Evolutionary conservation across 208 protist genomes (phyloP).

Genomic region (Crithidia expoeki): DNA sequence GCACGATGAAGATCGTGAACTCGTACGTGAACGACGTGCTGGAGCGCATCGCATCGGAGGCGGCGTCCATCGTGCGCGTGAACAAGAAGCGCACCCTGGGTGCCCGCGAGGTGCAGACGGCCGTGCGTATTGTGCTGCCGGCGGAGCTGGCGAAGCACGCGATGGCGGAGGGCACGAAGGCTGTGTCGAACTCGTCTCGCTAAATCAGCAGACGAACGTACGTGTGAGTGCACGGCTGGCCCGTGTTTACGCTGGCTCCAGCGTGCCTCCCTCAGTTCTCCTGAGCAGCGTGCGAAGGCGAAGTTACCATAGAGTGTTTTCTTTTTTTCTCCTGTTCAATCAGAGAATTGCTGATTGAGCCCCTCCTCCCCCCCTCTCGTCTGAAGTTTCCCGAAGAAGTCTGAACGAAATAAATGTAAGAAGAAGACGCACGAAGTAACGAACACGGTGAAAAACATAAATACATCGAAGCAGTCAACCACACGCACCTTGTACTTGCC

Average conservation of each 20-base stretch:
- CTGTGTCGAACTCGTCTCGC: conserved; percentile 89
- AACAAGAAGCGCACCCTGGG: conserved; percentile 96
- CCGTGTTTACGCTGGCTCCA: not conserved
- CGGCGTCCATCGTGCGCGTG: conserved; percentile 90
- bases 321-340: not conserved
- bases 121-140: conserved; percentile 96
- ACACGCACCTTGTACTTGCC: no score
- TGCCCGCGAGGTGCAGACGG: conserved; percentile 96
- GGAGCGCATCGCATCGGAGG: conserved; percentile 96
- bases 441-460: no score
- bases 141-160: conserved; percentile 98
- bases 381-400: conserved; percentile 18
- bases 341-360: not conserved
- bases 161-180: conserved; percentile 98
- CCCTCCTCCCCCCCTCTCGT: conserved; percentile 3
- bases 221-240: not conserved
- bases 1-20: conserved; percentile 98
- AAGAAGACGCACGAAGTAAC: no score
- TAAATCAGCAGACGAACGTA: conserved; percentile 11
- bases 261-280: not conserved
- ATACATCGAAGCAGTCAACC: no score
- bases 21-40: conserved; percentile 98
- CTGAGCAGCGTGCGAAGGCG: not conserved
- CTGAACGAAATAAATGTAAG: not conserved
- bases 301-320: conserved; percentile 14